These are phyloP conservation scores for Arabis alpina DNA, from an alignment of 345 rosid species.

Conservation along the genomic window DNA sequence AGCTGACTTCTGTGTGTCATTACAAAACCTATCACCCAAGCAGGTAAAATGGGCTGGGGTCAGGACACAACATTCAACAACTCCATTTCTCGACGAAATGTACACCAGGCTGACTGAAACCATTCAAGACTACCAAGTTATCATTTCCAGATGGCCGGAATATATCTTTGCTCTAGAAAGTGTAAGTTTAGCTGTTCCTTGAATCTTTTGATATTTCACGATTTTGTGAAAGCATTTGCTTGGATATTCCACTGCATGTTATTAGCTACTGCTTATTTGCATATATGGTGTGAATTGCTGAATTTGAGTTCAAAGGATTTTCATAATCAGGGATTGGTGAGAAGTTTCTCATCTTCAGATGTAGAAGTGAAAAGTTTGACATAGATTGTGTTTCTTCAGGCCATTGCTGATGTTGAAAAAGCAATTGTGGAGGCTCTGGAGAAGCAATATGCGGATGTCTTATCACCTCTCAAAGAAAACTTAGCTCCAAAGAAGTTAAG, in stretches of 20 bases:
- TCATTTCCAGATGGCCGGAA: constrained; percentile 96
- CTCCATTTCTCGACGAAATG: constrained; percentile 96
- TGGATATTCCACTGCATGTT: constrained; percentile 6
- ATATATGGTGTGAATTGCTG: background rate
- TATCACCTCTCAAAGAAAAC: constrained; percentile 91
- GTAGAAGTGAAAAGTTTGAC: constrained; percentile 14
- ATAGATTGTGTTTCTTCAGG: constrained; percentile 51
- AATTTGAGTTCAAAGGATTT: background rate
- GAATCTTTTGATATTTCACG: background rate
- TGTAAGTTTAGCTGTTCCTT: constrained; percentile 53
- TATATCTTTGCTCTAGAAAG: constrained; percentile 87
- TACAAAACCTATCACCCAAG: constrained; percentile 37
- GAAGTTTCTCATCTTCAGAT: background rate
- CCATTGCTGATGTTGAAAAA: constrained; percentile 93
- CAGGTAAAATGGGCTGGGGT: constrained; percentile 99
- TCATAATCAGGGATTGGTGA: background rate
- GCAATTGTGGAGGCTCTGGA: constrained; percentile 93
- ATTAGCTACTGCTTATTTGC: background rate
- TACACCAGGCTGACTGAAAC: constrained; percentile 83
- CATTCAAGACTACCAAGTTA: constrained; percentile 77
- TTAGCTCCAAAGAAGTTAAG: constrained; percentile 87
- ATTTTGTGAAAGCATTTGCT: constrained; percentile 7
- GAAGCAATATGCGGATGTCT: constrained; percentile 89
- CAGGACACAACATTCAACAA: constrained; percentile 89
- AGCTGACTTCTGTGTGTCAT: constrained; percentile 22